Conservation (phyloP, 371 early-diverging fungal species). For the Lichtheimia corymbifera region DNA sequence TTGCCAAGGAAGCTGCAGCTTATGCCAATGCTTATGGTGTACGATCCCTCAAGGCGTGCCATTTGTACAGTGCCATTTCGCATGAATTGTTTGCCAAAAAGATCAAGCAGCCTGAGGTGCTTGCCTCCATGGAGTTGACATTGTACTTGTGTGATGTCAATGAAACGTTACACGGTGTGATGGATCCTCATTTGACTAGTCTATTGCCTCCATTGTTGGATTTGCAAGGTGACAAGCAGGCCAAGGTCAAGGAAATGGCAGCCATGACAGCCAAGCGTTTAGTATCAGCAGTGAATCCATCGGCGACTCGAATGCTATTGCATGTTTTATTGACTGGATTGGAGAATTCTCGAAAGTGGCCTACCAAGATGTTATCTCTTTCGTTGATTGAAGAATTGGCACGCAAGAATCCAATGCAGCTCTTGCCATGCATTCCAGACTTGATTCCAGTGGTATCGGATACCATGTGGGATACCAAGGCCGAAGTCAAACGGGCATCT, state of each 20-base stretch:
- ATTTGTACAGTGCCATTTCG: conserved; percentile 18
- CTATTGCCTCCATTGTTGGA: conserved; percentile 59
- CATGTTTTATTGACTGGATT: conserved; percentile 62
- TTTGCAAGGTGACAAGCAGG: conserved; percentile 68
- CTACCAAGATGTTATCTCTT: conserved; percentile 69
- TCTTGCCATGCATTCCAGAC: conserved; percentile 63
- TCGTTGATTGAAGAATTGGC: conserved; percentile 57
- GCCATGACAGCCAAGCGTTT: conserved; percentile 54
- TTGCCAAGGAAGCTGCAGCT: conserved; percentile 10
- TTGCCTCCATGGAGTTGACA: conserved; percentile 13
- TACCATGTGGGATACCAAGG: conserved; percentile 75
- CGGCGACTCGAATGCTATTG: conserved; percentile 54
- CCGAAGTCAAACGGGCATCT: conserved; percentile 57
- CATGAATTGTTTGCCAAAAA: conserved; percentile 24
- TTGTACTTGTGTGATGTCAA: conserved; percentile 20
- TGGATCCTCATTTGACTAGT: conserved; percentile 64
- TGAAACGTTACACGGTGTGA: conserved; percentile 39
- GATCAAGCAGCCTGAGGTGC: conserved; percentile 6
- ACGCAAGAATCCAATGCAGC: conserved; percentile 56
- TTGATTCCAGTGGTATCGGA: conserved; percentile 74
- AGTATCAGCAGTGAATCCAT: conserved; percentile 48
- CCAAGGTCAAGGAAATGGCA: conserved; percentile 56
- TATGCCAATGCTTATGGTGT: conserved; percentile 19
- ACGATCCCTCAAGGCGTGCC: conserved; percentile 21
- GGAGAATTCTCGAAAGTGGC: conserved; percentile 75